A percentile compares a stretch with the other conserved stretches of the same genome.
Conservation (phyloP, 2,329 filamentous ascomycete genomes). For the Fusarium sterilihyphosum region DNA sequence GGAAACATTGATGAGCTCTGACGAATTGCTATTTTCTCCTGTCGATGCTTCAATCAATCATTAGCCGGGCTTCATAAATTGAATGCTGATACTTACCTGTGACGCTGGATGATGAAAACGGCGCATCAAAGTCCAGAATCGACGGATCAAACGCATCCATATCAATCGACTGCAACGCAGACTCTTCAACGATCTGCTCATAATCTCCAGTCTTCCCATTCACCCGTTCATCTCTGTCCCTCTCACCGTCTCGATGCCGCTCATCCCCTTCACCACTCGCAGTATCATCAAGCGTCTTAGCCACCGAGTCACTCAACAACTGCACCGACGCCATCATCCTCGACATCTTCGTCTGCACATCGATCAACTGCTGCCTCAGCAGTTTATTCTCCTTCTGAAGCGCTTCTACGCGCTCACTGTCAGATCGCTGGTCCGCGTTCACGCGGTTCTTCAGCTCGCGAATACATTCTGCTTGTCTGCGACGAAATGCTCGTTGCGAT, state of each 20-base stretch:
- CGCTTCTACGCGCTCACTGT: conserved; percentile 37
- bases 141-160: conserved; percentile 1
- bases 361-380: conserved; percentile 42
- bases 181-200: background rate
- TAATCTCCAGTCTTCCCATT: fast-evolving
- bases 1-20: conserved; percentile 11
- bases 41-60: background rate
- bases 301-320: conserved; percentile 37
- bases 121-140: background rate
- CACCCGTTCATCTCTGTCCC: background rate
- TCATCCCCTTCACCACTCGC: background rate
- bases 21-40: background rate
- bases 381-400: conserved; percentile 42
- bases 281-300: conserved; percentile 38
- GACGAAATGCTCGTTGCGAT: conserved; percentile 47
- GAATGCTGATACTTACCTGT: background rate
- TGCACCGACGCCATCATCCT: conserved; percentile 41
- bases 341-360: conserved; percentile 44
- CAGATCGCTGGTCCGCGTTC: conserved; percentile 35
- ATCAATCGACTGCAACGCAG: background rate
- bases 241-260: background rate
- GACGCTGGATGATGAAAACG: background rate
- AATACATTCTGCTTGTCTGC: conserved; percentile 44
- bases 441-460: conserved; percentile 39
- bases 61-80: fast-evolving